These are phyloP conservation scores for Penicillium occitanis DNA, from an alignment of 2,329 filamentous ascomycete genomes.

Conservation along the genomic window DNA sequence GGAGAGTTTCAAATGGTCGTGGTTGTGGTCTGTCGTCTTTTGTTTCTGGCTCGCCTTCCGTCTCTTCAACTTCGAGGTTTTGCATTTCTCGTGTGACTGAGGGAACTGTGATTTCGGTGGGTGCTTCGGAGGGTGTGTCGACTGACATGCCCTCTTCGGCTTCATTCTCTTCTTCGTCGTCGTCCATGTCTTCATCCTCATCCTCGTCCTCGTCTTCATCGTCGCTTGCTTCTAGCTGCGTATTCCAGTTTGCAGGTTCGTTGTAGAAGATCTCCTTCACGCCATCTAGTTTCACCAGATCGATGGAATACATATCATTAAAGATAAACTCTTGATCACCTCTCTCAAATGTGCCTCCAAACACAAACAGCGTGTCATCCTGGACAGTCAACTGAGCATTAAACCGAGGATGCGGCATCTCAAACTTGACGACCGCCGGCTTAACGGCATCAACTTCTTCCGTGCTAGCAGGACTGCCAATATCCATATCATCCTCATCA, in stretches of 20 bases:
- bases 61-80: slow-evolving; percentile 40
- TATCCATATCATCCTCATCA: slow-evolving; percentile 42
- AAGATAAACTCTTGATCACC: slow-evolving; percentile 94
- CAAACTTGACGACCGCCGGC: slow-evolving; percentile 67
- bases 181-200: slow-evolving; percentile 42
- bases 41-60: slow-evolving; percentile 46
- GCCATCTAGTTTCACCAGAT: slow-evolving; percentile 91
- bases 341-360: slow-evolving; percentile 92
- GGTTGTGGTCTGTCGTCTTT: slow-evolving; percentile 74
- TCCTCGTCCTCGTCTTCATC: slow-evolving; percentile 44
- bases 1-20: slow-evolving; percentile 81
- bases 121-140: slow-evolving; percentile 37
- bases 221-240: slow-evolving; percentile 60
- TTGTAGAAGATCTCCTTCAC: slow-evolving; percentile 87
- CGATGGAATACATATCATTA: slow-evolving; percentile 88
- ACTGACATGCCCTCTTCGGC: slow-evolving; percentile 49
- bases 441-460: slow-evolving; percentile 55
- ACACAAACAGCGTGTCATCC: slow-evolving; percentile 89
- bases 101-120: slow-evolving; percentile 39
- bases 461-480: slow-evolving; percentile 45
- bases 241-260: slow-evolving; percentile 81
- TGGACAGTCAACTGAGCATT: slow-evolving; percentile 89
- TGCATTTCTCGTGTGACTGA: slow-evolving; percentile 39
- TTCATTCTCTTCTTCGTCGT: slow-evolving; percentile 46
- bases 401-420: slow-evolving; percentile 86